Evolutionary conservation across 768 basidiomycete species (phyloP), one percentile per base, ranked within the genome.

Genomic region (Boletellus emodensis): DNA sequence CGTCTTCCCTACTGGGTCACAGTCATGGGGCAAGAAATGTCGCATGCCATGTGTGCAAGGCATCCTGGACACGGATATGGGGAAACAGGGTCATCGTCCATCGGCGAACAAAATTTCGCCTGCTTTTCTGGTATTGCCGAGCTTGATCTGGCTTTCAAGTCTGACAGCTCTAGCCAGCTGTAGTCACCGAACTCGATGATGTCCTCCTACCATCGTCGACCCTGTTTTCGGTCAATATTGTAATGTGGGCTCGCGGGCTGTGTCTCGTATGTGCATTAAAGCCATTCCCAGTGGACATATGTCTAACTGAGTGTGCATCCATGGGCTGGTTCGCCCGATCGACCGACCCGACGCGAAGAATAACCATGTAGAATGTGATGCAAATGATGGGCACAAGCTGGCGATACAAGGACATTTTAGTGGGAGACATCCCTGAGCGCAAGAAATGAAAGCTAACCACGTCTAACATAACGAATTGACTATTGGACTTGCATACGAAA

Each of bases 401-500:
- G 10, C n/a, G 15, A 18, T 11, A 7, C 8, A 30, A 30, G 17
- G 9, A 11, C 17, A 9, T 24, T 32, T 43, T 8, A 43, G n/a
- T 32, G 9, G 41, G 30, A n/a, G 8, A 15, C 7, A 18, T 32
- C 32, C 28, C 17, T n/a, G 9, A 4, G 18, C 7, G 28, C 40
- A 48, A 35, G 17, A 20, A 12, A 24, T 15, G 40, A 26, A 26
- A 17, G 9, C 13, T 41, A 8, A 37, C 44, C 24, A 46, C 13
- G 41, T 18, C 41, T 17, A 30, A 17, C 17, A 71, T 44, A 17
- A 71, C 52, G 39, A 66, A 71, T 37, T 68, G 62, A 3, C 60
- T 64, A 44, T 62, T 66, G 6, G 60, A 61, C 17, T 61, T 46
- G 13, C 56, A 24, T 6, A 56, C 55, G 51, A 69, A 71, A 24